Percentiles rank a stretch among this genome's conserved stretches.
Evolutionary conservation across 305 asterid species (phyloP).

Genomic region (Lippia alba): DNA sequence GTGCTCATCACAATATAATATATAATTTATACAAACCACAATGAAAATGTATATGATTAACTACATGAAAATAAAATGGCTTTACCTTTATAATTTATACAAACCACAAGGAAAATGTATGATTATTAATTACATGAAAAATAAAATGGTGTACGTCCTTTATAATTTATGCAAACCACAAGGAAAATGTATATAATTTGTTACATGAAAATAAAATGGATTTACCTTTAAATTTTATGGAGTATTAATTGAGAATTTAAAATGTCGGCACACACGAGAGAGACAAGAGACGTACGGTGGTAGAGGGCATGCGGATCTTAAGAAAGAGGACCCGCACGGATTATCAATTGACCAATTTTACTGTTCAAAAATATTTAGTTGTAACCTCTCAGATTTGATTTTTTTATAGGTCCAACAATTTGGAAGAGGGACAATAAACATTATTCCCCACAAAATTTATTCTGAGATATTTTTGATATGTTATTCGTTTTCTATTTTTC

Average conservation of each 20-base stretch:
- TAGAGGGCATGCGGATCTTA: conserved; percentile 30
- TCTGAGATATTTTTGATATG: neutral
- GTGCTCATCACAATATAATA: too few species aligned
- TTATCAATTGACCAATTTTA: conserved; percentile 38
- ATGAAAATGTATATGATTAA: too few species aligned
- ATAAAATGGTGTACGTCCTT: too few species aligned
- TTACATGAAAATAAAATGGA: neutral
- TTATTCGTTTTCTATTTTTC: too few species aligned
- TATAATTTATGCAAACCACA: too few species aligned
- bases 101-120: too few species aligned
- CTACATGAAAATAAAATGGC: too few species aligned
- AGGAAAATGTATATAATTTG: too few species aligned
- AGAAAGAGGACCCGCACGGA: conserved; percentile 34
- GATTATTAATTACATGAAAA: too few species aligned
- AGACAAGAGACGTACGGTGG: conserved; percentile 22
- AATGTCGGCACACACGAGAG: conserved; percentile 31
- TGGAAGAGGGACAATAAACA: neutral
- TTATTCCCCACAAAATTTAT: neutral
- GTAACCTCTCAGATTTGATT: neutral
- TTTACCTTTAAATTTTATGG: neutral
- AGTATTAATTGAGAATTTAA: neutral
- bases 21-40: too few species aligned
- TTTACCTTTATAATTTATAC: too few species aligned
- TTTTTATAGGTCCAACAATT: neutral
- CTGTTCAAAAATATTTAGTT: neutral